Base-by-base conservation (phyloP, 2,329 filamentous ascomycete species). In the Alternaria infectoria region DNA sequence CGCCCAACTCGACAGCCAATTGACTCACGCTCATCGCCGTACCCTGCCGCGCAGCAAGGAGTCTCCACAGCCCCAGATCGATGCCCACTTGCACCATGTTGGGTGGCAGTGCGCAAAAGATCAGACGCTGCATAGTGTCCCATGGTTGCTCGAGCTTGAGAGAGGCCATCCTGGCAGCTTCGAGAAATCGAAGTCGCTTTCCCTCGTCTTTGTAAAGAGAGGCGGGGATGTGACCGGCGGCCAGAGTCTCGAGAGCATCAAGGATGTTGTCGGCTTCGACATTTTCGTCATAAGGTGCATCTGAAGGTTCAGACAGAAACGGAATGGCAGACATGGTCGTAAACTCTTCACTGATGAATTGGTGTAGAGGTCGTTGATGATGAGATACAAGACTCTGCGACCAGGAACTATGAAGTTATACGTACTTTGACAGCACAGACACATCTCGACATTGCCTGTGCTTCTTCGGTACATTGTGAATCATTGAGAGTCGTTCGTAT, bases 31-130 rank as follows among this genome's bases (percentile, higher is more conserved):
- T 57, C 23, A 61, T 57, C 21, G 54, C 52, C 21, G 28, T 17
- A 11, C 52, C 58, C 11, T 56, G 19, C 15, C 25, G 45, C 25
- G 30, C 28, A 10, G 26, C 25, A 11, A 61, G 52, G 19, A 61
- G 52, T 23, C 45, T 61, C 58, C 58, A 61, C 8, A 61, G 23
- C 23, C 58, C 58, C 30, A 61, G 12, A 26, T 61, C 25, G 8
- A 61, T 61, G 15, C 58, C 58, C 10, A 45, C 58, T 28, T 61
- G 52, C 23, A 56, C 58, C 10, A 61, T 57, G 32, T 57, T 61
- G 19, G 58, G 58, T 15, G 52, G 52, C 32, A 61, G 32, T 23
- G 52, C 44, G 30, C 52, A 57, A 17, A 61, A 61, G 13, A 61
- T 43, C 19, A 61, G 19, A 6, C 58, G 52, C 17, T 61, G 52